phyloP scores from a whole-genome alignment of 148 eudicot species.

The Cornus kousa region DNA sequence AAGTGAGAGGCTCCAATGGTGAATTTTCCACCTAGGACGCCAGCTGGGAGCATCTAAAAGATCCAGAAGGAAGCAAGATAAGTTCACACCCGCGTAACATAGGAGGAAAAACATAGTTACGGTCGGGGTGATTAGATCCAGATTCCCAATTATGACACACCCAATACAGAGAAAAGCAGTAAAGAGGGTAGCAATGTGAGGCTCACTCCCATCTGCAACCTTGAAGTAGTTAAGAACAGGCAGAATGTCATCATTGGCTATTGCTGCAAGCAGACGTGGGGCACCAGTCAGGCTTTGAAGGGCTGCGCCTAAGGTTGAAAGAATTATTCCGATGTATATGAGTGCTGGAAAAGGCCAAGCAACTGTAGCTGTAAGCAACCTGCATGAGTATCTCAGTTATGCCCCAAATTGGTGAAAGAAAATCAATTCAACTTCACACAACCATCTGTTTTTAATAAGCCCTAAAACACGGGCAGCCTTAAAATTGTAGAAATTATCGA shows the following conservation, averaged over 20 bases:
- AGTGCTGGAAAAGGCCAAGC: constrained; percentile 94
- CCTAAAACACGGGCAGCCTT: neutral
- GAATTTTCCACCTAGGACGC: constrained; percentile 99
- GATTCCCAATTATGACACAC: constrained; percentile 94
- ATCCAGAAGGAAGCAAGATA: constrained; percentile 97
- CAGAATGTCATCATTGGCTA: constrained; percentile 95
- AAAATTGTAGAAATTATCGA: too few species aligned
- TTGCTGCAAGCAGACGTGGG: constrained; percentile 93
- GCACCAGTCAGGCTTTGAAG: constrained; percentile 98
- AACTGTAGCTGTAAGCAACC: constrained; percentile 92
- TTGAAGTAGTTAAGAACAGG: constrained; percentile 95
- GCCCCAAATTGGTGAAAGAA: neutral
- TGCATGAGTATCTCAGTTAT: constrained; percentile 39
- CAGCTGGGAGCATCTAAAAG: constrained; percentile 99
- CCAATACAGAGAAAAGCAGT: constrained; percentile 94
- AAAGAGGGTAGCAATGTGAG: constrained; percentile 84
- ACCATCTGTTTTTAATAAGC: neutral
- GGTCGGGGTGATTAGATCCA: constrained; percentile 95
- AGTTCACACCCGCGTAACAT: constrained; percentile 95
- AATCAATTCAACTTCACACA: neutral
- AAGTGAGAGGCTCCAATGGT: constrained; percentile 99
- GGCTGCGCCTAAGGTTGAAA: constrained; percentile 97
- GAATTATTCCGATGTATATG: constrained; percentile 89
- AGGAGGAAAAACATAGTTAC: constrained; percentile 93
- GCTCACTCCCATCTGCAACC: constrained; percentile 91